A percentile compares a stretch with the other conserved stretches of the same genome.
These are phyloP conservation scores for Russula dissimulans DNA, from an alignment of 768 basidiomycete species.

Conservation along the genomic window DNA sequence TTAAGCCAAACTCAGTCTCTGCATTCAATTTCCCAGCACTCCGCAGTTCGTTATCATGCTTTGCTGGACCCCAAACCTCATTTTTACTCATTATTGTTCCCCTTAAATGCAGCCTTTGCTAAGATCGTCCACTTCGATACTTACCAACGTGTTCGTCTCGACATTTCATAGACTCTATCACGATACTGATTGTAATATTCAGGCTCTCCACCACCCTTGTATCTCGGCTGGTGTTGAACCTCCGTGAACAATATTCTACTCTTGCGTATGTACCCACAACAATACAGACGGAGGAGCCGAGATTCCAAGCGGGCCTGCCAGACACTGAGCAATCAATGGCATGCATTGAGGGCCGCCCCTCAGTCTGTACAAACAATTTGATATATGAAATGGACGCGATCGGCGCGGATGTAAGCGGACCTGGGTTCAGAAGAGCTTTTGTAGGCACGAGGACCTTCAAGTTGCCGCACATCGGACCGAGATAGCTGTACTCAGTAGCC, in stretches of 20 bases:
- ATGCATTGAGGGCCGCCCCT: background rate
- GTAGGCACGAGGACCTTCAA: too few relatives aligned
- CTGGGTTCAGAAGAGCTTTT: too few relatives aligned
- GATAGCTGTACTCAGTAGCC: too few relatives aligned
- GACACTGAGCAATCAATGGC: background rate
- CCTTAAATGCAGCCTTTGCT: too few relatives aligned
- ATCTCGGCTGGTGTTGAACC: slow-evolving; percentile 13
- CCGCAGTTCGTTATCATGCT: too few relatives aligned
- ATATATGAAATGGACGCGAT: background rate
- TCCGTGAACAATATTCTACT: background rate
- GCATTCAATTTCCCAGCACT: background rate
- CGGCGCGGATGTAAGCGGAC: too few relatives aligned
- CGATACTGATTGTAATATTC: background rate
- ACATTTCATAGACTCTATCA: background rate
- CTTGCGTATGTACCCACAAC: background rate
- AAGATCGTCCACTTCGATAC: too few relatives aligned
- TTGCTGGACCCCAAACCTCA: too few relatives aligned
- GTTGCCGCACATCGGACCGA: too few relatives aligned
- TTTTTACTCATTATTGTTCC: too few relatives aligned
- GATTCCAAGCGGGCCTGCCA: background rate
- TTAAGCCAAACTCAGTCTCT: background rate
- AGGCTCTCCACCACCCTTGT: slow-evolving; percentile 11
- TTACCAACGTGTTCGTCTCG: too few relatives aligned
- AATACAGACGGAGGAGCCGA: background rate
- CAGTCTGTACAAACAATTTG: background rate